Base-by-base conservation (phyloP, 208 protist genomes). In the Novymonas esmeraldas region DNA sequence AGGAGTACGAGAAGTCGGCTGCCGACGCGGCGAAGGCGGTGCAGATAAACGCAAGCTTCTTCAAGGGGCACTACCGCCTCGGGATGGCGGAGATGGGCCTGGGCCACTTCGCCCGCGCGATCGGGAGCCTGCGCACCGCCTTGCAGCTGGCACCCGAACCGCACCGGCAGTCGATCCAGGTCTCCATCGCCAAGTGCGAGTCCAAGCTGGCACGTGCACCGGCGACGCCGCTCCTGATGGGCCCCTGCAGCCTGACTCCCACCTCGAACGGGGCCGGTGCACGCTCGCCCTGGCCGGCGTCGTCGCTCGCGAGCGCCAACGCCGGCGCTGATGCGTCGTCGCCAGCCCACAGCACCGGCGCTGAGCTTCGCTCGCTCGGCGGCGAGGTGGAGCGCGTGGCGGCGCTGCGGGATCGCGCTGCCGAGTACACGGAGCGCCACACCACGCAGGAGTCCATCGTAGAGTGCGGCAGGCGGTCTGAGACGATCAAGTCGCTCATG, bases 11-110 rank as follows among this genome's bases (percentile, higher is more conserved):
- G 29, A 54, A 73, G 49, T 70, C 85, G 2, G 70, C 70, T 0
- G 58, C 63, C 3, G 85, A 91, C 38, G 81, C 85, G 29, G 48
- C 56, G 50, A 58, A 73, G 56, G 81, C 81, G 2, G 67, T 91
- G 16, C 50, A 69, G 29, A 39, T 91, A 5, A 71, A 81, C 28
- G 74, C 77, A 0, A 70, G 77, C 51, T 88, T 82, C 44, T 87
- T 77, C 76, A 91, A 91, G 76, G 72, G 69, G 2, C 70, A 80
- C 66, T 91, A 86, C 56, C 85, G 85, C 13, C 73, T 87, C 5
- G 85, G 73, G 11, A 34, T 80, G 36, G 85, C 85, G 36, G 76
- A 78, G 61, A 57, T 82, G 54, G 66, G 66, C 26, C 28, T 78
- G 9, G 70, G 70, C 46, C 55, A 84, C 52, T 84, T 85, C 48